Evolutionary conservation across 78 protist genomes (phyloP), one percentile per base, ranked within the genome.

Genomic region (Dictyostelium capitatum): DNA sequence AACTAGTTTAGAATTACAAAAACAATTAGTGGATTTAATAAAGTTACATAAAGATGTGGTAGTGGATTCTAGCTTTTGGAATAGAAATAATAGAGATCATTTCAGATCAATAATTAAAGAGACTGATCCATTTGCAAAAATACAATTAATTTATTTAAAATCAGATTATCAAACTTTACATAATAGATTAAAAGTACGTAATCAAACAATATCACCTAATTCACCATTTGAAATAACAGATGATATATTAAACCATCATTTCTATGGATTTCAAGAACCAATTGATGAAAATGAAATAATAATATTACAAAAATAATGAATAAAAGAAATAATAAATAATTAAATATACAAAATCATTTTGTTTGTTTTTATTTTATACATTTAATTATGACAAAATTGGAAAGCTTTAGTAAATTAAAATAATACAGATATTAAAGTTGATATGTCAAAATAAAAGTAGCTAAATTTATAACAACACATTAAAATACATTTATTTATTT

Each of bases 61-160:
- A 7, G 25, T 59, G 0, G 69, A 59, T 59, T 23, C 32, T n/a
- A 59, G 69, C n/a, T 59, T 59, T 59, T 59, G 69, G 69, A 59
- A 30, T 4, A 59, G 25, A n/a, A 20, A 28, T 20, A 59, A 25
- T 6, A 59, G 69, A 59, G 69, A 8, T 0, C n/a, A 14, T 20
- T 59, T 20, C 25, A 59, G 69, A 59, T 10, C 4, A 20, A 56
- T 56, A 56, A 19, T n/a, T 20, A 59, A 59, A 8, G 69, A 59
- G 14, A 37, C 43, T 37, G 43, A 37, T 37, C 43, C 43, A 37
- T 2, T 37, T 37, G 43, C 43, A 3, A 37, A 1, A 3, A 59
- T 59, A 1, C 69, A 59, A 59, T 59, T 59, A 59, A 59, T 59
- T n/a, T 59, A 59, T 59, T 59, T 59, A 59, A 59, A 59, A 59